Base-by-base conservation (phyloP, 306 rosid genomes). In the Trifolium dubium region DNA sequence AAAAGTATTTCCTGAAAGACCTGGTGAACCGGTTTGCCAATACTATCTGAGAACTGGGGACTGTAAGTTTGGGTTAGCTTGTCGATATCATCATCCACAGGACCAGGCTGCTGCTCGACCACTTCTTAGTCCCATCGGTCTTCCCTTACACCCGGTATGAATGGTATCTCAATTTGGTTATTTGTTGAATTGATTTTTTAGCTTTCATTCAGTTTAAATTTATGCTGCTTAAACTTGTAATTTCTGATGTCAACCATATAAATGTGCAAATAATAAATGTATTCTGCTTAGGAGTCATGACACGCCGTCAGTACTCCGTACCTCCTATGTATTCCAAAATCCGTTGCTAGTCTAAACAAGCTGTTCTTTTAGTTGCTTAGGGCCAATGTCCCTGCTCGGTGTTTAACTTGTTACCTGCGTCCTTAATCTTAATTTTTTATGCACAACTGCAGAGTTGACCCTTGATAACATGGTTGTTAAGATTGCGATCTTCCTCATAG, bases 31-130 rank as follows among this genome's bases (percentile, higher is more conserved):
- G 44, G 91, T 89, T 75, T 92, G 97, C 83, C 91, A 83, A 69
- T 89, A 89, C 71, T 92, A 82, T 69, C 68, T 92, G 68, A 92
- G 85, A 87, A 92, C 96, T 0, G 98, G 98, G 82, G 94, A 90
- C 75, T 92, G 96, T 79, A 92, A 92, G 83, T 92, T 70, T 74
- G 96, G 98, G 64, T 74, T 85, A 55, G 79, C 91, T 32, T 92
- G 98, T 84, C 89, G 98, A 61, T 92, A 37, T 79, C 91, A 92
- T 83, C 98, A 92, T 82, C 96, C 98, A 44, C 85, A 73, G 19
- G 94, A 92, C 28, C 87, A 56, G 60, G 73, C 69, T 37, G 72
- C 69, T 64, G 77, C 88, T 43, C 78, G 79, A 54, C 86, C 92
- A 74, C 82, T 81, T 76, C 98, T 90, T 59, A 90, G 87, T 73